Percentiles rank a stretch among this genome's conserved stretches.
Conservation (phyloP, 1,284 basidiomycete genomes). For the Neolentinus lepideus region DNA sequence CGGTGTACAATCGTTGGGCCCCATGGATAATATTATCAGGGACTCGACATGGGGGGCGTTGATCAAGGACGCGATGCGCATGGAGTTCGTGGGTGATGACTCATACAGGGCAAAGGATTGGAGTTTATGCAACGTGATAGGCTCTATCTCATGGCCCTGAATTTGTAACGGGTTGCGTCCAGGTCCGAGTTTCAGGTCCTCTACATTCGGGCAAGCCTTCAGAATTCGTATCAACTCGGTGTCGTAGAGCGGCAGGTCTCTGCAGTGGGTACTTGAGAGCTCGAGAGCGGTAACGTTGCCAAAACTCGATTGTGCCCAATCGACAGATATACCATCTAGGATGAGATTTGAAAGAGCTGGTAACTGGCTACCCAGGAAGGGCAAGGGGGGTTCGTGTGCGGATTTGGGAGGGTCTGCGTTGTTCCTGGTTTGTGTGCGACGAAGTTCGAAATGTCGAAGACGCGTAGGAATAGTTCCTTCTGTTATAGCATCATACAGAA, state of each 20-base stretch:
- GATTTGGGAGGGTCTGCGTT: not conserved
- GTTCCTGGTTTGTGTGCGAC: slow-evolving; percentile 30
- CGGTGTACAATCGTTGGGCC: slow-evolving; percentile 38
- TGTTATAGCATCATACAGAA: slow-evolving; percentile 38
- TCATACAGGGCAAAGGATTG: slow-evolving; percentile 40
- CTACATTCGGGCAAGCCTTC: not conserved
- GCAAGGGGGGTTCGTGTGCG: slow-evolving; percentile 11
- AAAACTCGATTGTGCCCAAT: slow-evolving; percentile 23
- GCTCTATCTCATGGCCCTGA: slow-evolving; percentile 9
- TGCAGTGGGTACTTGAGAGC: slow-evolving; percentile 22
- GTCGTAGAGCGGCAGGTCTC: slow-evolving; percentile 9
- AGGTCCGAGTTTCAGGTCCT: not conserved
- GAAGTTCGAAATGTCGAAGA: slow-evolving; percentile 53
- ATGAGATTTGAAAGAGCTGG: slow-evolving; percentile 5
- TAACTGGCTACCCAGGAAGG: slow-evolving; percentile 30
- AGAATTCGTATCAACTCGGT: slow-evolving; percentile 6
- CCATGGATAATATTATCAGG: slow-evolving; percentile 44
- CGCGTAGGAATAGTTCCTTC: slow-evolving; percentile 29
- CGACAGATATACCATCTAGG: slow-evolving; percentile 8
- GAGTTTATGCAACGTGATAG: slow-evolving; percentile 38
- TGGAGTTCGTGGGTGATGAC: slow-evolving; percentile 43
- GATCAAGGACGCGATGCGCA: slow-evolving; percentile 37
- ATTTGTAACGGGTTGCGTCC: not conserved
- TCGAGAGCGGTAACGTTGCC: slow-evolving; percentile 51
- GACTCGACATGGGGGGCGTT: slow-evolving; percentile 44